These are phyloP conservation scores for Colletotrichum sojae DNA, from an alignment of 2,329 filamentous ascomycete genomes.

Conservation along the genomic window DNA sequence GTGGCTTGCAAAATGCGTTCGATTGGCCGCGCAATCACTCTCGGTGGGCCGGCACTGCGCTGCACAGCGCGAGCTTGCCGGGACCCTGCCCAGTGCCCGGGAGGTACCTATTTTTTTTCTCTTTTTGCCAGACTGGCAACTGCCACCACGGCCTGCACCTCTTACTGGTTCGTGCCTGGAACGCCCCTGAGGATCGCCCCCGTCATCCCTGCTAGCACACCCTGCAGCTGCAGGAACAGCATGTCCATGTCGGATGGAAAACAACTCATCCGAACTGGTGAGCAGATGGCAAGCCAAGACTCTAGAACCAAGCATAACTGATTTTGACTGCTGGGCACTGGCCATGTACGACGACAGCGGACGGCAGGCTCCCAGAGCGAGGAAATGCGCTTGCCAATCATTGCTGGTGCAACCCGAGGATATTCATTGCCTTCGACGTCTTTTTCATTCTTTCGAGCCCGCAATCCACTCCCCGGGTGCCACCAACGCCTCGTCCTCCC, in stretches of 20 bases:
- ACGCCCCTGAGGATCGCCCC: conserved; percentile 36
- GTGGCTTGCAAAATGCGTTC: not conserved
- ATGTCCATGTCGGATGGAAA: conserved; percentile 23
- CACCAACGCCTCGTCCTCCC: conserved; percentile 8
- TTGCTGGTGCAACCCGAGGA: conserved; percentile 15
- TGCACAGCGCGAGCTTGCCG: conserved; percentile 11
- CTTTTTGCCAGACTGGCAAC: not conserved
- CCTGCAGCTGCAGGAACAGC: conserved; percentile 39
- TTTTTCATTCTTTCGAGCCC: conserved; percentile 1
- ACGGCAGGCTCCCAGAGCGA: not conserved
- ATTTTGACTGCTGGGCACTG: too few relatives aligned
- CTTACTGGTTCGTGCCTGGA: conserved; percentile 40
- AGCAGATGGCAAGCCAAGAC: conserved; percentile 14
- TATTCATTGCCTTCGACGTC: conserved; percentile 18
- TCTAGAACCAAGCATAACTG: not conserved
- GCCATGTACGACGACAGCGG: not conserved
- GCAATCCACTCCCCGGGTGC: not conserved
- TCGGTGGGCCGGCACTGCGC: conserved; percentile 32
- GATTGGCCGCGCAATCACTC: conserved; percentile 27
- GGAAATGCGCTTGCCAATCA: conserved; percentile 35
- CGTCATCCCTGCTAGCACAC: conserved; percentile 33
- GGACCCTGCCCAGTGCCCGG: conserved; percentile 22
- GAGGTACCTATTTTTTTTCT: not conserved
- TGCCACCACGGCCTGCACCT: conserved; percentile 27
- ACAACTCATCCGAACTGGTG: conserved; percentile 31